Evolutionary conservation across 2,329 filamentous ascomycete genomes (phyloP).

Genomic region (Colletotrichum abscissum): DNA sequence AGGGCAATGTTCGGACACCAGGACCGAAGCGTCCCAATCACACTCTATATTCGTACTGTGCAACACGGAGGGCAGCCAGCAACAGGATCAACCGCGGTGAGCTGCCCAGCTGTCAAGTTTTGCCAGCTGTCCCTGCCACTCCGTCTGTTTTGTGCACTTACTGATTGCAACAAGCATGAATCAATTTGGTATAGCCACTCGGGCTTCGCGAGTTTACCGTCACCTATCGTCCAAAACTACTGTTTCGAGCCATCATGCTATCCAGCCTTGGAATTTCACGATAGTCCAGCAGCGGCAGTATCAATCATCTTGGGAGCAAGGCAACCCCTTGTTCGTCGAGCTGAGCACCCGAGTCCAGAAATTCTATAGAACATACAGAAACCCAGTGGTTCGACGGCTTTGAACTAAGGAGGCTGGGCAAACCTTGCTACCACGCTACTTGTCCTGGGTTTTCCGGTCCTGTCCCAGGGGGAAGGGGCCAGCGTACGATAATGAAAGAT

Average conservation of each 20-base stretch:
- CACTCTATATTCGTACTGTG: neutral
- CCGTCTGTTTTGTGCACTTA: neutral
- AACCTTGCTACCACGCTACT: slow-evolving; percentile 12
- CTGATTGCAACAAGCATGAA: slow-evolving; percentile 1
- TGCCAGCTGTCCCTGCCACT: neutral
- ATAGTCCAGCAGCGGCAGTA: slow-evolving; percentile 4
- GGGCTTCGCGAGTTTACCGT: neutral
- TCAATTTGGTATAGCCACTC: slow-evolving; percentile 1
- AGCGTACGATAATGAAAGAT: neutral
- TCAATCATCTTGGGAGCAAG: neutral
- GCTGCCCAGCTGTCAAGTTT: neutral
- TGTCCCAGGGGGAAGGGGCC: neutral
- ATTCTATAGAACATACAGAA: slow-evolving; percentile 19
- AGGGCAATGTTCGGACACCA: slow-evolving; percentile 19
- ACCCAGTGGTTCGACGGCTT: slow-evolving; percentile 15
- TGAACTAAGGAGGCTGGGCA: slow-evolving; percentile 14
- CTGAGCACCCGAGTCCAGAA: slow-evolving; percentile 19
- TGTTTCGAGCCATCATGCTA: slow-evolving; percentile 33
- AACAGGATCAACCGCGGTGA: neutral
- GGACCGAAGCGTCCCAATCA: slow-evolving; percentile 29
- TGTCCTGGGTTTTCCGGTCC: slow-evolving; percentile 19
- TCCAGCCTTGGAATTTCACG: slow-evolving; percentile 22
- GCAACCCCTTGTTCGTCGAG: slow-evolving; percentile 14
- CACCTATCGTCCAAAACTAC: slow-evolving; percentile 8
- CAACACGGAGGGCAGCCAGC: neutral